phyloP scores from a whole-genome alignment of 2,329 filamentous ascomycete genomes.

The Biscogniauxia marginata region DNA sequence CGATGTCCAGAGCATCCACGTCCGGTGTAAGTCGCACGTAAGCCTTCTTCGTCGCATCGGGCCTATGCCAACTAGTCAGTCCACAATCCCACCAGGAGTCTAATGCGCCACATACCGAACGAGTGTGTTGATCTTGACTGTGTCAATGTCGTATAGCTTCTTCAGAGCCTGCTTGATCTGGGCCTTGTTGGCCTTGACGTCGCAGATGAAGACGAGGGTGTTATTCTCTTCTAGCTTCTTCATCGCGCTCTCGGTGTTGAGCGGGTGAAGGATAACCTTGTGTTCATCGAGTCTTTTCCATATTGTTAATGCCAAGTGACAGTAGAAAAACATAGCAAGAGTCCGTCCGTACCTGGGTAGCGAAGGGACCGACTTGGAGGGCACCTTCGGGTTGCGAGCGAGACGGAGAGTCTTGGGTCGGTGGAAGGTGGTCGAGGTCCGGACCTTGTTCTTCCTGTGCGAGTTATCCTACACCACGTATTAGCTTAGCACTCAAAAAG shows the following conservation, averaged over 20 bases:
- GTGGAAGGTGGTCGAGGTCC: constrained; percentile 93
- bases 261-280: constrained; percentile 96
- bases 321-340: background rate
- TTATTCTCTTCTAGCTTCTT: constrained; percentile 99
- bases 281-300: constrained; percentile 76
- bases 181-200: constrained; percentile 98
- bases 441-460: constrained; percentile 91
- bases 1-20: constrained; percentile 98
- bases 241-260: constrained; percentile 99
- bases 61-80: constrained; percentile 51
- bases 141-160: constrained; percentile 99
- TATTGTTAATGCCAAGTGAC: background rate
- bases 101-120: constrained; percentile 68
- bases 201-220: constrained; percentile 96
- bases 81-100: background rate
- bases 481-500: constrained; percentile 17
- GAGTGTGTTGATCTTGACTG: constrained; percentile 98
- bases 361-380: constrained; percentile 90
- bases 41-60: constrained; percentile 98
- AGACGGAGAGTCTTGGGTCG: constrained; percentile 93
- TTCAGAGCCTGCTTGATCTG: constrained; percentile 98
- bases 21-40: constrained; percentile 94
- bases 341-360: constrained; percentile 51
- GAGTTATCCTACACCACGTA: constrained; percentile 43
- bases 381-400: constrained; percentile 90